Conservation (phyloP, 805 yeast genomes). For the Wickerhamiella sergipiensis region DNA sequence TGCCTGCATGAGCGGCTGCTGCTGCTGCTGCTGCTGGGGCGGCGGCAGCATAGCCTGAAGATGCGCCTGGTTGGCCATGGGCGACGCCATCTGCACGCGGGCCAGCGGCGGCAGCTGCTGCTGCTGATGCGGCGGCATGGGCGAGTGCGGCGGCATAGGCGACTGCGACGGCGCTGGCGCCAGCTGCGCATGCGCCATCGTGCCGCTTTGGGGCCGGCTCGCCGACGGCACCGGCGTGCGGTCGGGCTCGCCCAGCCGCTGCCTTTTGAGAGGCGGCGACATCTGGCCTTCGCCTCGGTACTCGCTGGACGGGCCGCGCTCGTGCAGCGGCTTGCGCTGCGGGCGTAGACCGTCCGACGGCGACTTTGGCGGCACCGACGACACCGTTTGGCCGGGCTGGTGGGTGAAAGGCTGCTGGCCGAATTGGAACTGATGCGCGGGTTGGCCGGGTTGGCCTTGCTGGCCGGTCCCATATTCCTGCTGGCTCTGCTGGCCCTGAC, state of each 20-base stretch:
- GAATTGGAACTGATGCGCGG: not conserved
- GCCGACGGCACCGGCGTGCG: not conserved
- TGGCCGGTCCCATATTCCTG: too few species aligned
- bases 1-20: not conserved
- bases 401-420: not conserved
- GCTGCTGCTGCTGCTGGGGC: slow-evolving; percentile 1
- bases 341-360: not conserved
- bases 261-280: slow-evolving; percentile 1
- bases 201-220: not conserved
- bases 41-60: slow-evolving; percentile 1
- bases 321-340: not conserved
- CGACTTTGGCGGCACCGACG: not conserved
- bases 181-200: not conserved
- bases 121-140: slow-evolving; percentile 7
- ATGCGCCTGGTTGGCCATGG: not conserved
- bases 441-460: too few species aligned
- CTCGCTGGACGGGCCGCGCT: not conserved
- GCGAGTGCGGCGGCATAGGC: slow-evolving; percentile 8
- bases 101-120: slow-evolving; percentile 6
- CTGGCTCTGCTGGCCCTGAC: not conserved
- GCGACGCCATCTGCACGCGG: slow-evolving; percentile 1
- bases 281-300: not conserved
- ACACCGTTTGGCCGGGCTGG: not conserved
- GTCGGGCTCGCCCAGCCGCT: not conserved
- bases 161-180: slow-evolving; percentile 3